A percentile compares a stretch with the other conserved stretches of the same genome.
These are phyloP conservation scores for Liquidambar formosana DNA, from an alignment of 164 flowering plant genomes.

Conservation along the genomic window DNA sequence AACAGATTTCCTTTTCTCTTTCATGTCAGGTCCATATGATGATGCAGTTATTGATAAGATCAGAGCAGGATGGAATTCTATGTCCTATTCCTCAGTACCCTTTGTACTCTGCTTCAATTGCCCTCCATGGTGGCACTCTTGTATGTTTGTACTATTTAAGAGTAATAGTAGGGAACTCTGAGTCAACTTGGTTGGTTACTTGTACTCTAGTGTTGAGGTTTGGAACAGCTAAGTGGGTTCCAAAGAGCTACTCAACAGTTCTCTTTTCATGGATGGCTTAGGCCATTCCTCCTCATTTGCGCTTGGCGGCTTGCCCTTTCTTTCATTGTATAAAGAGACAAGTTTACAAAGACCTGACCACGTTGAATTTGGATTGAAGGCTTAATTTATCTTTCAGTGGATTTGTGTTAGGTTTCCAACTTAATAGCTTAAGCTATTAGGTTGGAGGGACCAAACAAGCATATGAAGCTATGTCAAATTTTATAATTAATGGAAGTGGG, in stretches of 20 bases:
- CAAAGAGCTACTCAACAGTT: no score
- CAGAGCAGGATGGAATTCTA: conserved; percentile 92
- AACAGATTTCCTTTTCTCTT: conserved; percentile 1
- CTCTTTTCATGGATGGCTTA: no score
- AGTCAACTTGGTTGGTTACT: neutral
- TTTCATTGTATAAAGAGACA: neutral
- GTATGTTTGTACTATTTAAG: conserved; percentile 44
- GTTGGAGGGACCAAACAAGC: no score
- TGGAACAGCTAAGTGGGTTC: no score
- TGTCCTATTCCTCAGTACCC: conserved; percentile 99
- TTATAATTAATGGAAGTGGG: no score
- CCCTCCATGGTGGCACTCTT: conserved; percentile 95
- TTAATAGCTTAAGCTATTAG: no score
- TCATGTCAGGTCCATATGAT: conserved; percentile 87
- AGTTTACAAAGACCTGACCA: neutral
- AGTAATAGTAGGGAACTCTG: neutral
- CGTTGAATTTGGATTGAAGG: neutral
- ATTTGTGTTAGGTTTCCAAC: no score
- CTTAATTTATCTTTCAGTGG: neutral
- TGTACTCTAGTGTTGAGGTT: neutral
- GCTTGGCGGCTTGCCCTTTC: neutral
- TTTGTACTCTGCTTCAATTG: conserved; percentile 96
- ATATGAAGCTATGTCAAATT: no score
- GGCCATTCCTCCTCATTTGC: no score
- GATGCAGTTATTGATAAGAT: conserved; percentile 90